Evolutionary conservation across 345 rosid species (phyloP).

Genomic region (Psidium friedrichsthalianum): DNA sequence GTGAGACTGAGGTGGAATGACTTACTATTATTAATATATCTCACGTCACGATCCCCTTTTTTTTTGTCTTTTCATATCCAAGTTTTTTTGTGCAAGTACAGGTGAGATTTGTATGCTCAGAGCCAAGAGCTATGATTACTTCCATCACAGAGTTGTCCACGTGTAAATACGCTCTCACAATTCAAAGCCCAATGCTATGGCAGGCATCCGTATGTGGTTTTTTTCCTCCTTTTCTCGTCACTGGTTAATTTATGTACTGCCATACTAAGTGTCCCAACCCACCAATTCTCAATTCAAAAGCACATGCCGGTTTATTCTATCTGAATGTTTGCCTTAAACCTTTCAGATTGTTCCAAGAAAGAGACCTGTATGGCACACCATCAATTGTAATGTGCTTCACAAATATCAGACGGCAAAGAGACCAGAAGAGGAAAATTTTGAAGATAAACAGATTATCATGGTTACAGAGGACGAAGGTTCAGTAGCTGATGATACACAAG

Average conservation of each 20-base stretch:
- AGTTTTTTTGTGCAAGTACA: slow-evolving; percentile 14
- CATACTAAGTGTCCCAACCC: neutral
- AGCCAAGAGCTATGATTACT: slow-evolving; percentile 80
- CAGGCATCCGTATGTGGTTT: slow-evolving; percentile 74
- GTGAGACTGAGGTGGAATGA: slow-evolving; percentile 73
- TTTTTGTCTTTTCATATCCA: neutral
- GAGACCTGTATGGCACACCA: slow-evolving; percentile 81
- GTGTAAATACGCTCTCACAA: slow-evolving; percentile 86
- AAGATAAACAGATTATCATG: slow-evolving; percentile 29
- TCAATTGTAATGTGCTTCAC: slow-evolving; percentile 63
- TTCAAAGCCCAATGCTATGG: slow-evolving; percentile 82
- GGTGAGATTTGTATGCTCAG: slow-evolving; percentile 97
- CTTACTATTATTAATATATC: neutral
- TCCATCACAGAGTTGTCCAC: slow-evolving; percentile 90
- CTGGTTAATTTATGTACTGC: neutral
- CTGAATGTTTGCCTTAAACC: slow-evolving; percentile 1
- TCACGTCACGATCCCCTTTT: neutral
- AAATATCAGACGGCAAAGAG: slow-evolving; percentile 28
- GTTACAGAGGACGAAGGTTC: slow-evolving; percentile 24
- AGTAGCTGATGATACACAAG: slow-evolving; percentile 10
- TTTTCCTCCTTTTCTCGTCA: neutral
- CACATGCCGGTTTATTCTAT: neutral
- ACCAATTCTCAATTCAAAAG: neutral
- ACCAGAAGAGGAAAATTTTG: slow-evolving; percentile 19
- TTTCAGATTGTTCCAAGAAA: slow-evolving; percentile 79